Evolutionary conservation across 352 stramenopile genomes (phyloP).

Genomic region (Globisporangium heterothallicum): DNA sequence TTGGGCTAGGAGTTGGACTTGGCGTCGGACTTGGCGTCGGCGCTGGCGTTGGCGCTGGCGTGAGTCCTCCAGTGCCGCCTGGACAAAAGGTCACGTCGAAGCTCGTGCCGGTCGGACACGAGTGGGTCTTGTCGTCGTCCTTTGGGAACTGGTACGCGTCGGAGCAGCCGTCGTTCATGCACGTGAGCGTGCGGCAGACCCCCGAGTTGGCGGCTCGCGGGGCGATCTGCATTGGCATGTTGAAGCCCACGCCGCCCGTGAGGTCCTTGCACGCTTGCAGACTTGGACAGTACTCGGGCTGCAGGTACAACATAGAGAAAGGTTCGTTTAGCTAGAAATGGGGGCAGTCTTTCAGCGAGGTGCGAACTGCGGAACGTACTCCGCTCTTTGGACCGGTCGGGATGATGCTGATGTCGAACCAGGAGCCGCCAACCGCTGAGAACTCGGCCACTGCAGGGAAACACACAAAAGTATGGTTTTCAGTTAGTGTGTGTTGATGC

Average conservation of each 20-base stretch:
- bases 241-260: conserved; percentile 57
- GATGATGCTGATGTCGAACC: conserved; percentile 78
- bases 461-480: conserved; percentile 20
- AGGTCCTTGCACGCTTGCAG: conserved; percentile 42
- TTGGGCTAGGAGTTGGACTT: conserved; percentile 24
- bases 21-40: conserved; percentile 26
- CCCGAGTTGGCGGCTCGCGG: conserved; percentile 25
- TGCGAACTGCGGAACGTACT: conserved; percentile 12
- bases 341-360: no score
- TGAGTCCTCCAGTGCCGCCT: conserved; percentile 27
- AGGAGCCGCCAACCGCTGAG: conserved; percentile 43
- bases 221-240: conserved; percentile 61
- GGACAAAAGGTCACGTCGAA: conserved; percentile 59
- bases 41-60: conserved; percentile 23
- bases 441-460: conserved; percentile 51
- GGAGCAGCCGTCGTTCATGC: conserved; percentile 37
- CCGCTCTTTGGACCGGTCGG: conserved; percentile 35
- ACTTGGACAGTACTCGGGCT: conserved; percentile 40
- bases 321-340: neutral
- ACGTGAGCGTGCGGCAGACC: conserved; percentile 42
- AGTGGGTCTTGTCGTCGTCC: conserved; percentile 66
- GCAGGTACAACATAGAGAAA: neutral
- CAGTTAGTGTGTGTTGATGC: neutral
- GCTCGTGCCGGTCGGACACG: conserved; percentile 30
- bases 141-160: conserved; percentile 68